Evolutionary conservation across 495 filamentous ascomycete genomes (phyloP), one percentile per base, ranked within the genome.

Genomic region (Aspergillus wentii): DNA sequence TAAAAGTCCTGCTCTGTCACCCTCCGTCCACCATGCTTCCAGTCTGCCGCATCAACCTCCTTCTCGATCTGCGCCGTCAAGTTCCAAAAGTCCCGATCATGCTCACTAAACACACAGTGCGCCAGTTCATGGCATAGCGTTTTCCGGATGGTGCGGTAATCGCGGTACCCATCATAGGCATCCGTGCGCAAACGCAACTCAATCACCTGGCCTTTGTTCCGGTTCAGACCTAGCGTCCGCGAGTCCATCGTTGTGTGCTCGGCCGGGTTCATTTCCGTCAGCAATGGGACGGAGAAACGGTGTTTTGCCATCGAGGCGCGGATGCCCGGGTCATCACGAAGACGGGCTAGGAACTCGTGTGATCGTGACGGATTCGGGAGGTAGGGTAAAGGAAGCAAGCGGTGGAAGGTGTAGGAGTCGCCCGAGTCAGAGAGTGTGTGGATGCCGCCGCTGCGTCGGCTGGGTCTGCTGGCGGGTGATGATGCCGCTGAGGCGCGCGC

Each of bases 121-220:
- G 91, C 82, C 28, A 98, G 68, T 72, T 98, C 92, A 57, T 98
- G 92, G 53, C 90, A 95, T 19, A 97, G 70, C 49, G 92, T 96
- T 49, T 85, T 87, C 29, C 92, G 72, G 19, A 98, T 94, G 1
- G 79, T 86, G 42, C 83, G 79, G 53, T 97, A 98, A 54, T 96
- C 86, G 13, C 92, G 62, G 48, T 91, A 98, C 5, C 92, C 92
- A 59, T 95, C 91, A 58, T 90, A 90, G 10, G 85, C 88, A 62
- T 98, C 92, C 5, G 92, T 96, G 10, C 92, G 73, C 25, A 98
- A 60, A 0, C 92, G 68, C 33, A 98, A 64, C 75, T 96, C 92
- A 40, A 98, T 95, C 1, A 89, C 83, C 64, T 95, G 82, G 37
- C 92, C 92, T 6, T 69, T 64, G 54, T 96, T 95, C 9, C 88